phyloP scores from a whole-genome alignment of 2,329 filamentous ascomycete genomes.

The Penicillium sp. region DNA sequence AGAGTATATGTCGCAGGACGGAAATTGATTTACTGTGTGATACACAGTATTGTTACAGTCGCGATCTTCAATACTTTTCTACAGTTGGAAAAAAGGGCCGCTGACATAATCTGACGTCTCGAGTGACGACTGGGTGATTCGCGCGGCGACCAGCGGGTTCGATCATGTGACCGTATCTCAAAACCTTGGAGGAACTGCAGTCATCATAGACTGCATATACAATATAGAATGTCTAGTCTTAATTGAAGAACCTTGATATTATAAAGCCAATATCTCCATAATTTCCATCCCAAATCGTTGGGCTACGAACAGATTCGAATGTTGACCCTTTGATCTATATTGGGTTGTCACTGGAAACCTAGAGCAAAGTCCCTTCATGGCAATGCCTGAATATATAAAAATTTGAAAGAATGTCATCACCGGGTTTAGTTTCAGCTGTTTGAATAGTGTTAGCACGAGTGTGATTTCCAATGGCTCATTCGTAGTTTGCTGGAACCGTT shows the following conservation, averaged over 20 bases:
- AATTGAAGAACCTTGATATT: background rate
- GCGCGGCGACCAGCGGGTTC: constrained; percentile 27
- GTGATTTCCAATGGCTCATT: background rate
- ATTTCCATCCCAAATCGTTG: background rate
- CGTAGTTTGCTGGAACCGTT: background rate
- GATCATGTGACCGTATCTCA: constrained; percentile 13
- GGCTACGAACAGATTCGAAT: background rate
- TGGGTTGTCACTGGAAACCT: background rate
- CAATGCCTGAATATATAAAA: background rate
- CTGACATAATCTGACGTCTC: constrained; percentile 18
- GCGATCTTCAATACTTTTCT: background rate
- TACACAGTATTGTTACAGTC: background rate
- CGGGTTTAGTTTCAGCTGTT: background rate
- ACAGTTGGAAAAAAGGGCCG: constrained; percentile 13
- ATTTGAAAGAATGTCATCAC: too few species aligned
- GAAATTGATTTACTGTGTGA: background rate
- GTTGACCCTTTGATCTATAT: background rate
- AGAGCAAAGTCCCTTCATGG: background rate
- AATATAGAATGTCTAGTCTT: too few species aligned
- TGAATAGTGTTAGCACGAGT: background rate
- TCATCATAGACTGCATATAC: background rate
- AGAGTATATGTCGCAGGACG: background rate
- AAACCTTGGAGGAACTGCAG: background rate
- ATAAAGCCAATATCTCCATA: background rate
- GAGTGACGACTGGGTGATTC: constrained; percentile 24